Percentiles rank a stretch among this genome's conserved stretches.
Evolutionary conservation across 495 filamentous ascomycete genomes (phyloP).

Genomic region (Podospora pseudopauciseta): DNA sequence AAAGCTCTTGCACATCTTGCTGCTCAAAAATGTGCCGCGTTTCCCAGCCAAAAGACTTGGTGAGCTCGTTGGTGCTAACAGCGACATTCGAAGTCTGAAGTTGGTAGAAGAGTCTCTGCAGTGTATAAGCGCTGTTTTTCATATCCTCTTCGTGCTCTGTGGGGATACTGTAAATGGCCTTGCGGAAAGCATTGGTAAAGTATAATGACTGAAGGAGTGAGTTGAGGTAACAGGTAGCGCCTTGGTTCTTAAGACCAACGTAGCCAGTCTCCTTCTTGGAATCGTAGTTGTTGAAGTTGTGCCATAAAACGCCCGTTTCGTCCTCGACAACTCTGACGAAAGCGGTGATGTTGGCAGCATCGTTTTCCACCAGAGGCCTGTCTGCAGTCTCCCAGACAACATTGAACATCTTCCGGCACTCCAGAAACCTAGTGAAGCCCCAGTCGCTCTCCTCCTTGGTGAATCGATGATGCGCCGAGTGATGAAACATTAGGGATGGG

Average conservation of each 20-base stretch:
- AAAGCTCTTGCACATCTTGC: conserved; percentile 97
- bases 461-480: conserved; percentile 79
- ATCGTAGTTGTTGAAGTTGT: conserved; percentile 97
- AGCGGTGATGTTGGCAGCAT: conserved; percentile 80
- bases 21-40: conserved; percentile 97
- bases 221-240: conserved; percentile 97
- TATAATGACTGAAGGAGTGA: conserved; percentile 94
- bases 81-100: conserved; percentile 78
- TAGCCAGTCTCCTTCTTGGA: conserved; percentile 98
- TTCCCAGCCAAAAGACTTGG: conserved; percentile 96
- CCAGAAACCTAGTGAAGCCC: conserved; percentile 93
- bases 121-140: conserved; percentile 84
- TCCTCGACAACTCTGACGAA: conserved; percentile 94
- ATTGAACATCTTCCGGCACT: conserved; percentile 77
- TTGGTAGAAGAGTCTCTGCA: conserved; percentile 92
- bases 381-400: conserved; percentile 57
- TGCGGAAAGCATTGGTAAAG: conserved; percentile 95
- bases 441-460: conserved; percentile 96
- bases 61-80: conserved; percentile 88
- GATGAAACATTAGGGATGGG: conserved; percentile 68
- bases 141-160: conserved; percentile 77
- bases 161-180: conserved; percentile 94
- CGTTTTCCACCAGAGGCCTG: conserved; percentile 82
- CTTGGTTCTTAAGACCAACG: conserved; percentile 96
- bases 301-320: conserved; percentile 98